A percentile compares a stretch with the other conserved stretches of the same genome.
Conservation (phyloP, 176 grass and related monocot genomes). For the Olyra latifolia region DNA sequence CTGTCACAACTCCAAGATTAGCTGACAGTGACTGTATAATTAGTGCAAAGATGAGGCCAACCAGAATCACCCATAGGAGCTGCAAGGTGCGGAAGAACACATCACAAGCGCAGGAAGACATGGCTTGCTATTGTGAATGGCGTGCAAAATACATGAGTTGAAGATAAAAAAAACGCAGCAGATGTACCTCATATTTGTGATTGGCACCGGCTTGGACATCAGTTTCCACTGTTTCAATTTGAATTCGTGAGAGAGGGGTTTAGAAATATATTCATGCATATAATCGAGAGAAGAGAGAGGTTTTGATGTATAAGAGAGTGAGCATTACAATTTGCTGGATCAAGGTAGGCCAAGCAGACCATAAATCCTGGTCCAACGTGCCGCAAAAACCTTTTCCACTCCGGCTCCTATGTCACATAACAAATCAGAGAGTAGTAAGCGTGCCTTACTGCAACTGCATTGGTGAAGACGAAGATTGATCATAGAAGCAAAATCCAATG, state of each 20-base stretch:
- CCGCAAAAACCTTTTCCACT: conserved; percentile 64
- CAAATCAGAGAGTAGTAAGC: neutral
- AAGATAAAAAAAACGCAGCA: neutral
- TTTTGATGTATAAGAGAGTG: neutral
- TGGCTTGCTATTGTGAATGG: neutral
- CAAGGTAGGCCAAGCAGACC: conserved; percentile 81
- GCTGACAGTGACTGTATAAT: conserved; percentile 84
- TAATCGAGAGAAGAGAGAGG: neutral
- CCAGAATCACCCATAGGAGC: conserved; percentile 86
- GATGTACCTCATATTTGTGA: conserved; percentile 73
- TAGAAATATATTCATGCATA: too few relatives aligned
- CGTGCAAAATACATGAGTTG: neutral
- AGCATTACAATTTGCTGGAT: conserved; percentile 73
- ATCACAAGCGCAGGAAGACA: neutral
- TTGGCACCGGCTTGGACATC: conserved; percentile 85
- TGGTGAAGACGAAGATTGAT: too few relatives aligned
- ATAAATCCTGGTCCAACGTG: conserved; percentile 88
- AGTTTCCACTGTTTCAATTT: conserved; percentile 63
- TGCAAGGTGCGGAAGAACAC: conserved; percentile 6
- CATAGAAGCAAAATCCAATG: too few relatives aligned
- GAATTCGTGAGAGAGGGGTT: neutral
- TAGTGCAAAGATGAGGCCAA: conserved; percentile 72
- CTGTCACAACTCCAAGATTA: conserved; percentile 87
- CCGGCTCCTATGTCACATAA: conserved; percentile 32
- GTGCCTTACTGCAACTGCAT: neutral